A percentile compares a stretch with the other conserved stretches of the same genome.
Conservation (phyloP, 352 stramenopile genomes). For the Pythium periplocum region DNA sequence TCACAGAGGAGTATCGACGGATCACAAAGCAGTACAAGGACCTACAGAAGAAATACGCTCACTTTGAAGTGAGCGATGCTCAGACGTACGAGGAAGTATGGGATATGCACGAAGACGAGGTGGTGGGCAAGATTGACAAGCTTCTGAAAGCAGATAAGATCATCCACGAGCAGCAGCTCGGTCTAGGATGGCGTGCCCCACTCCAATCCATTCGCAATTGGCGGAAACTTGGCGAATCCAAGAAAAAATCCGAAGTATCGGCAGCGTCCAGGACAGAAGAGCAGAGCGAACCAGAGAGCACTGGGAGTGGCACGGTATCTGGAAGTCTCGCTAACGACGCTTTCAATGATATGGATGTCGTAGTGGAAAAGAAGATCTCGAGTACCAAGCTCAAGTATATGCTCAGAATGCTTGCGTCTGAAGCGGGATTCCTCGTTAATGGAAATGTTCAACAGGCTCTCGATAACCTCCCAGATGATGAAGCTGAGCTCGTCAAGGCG, state of each 20-base stretch:
- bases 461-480: constrained; percentile 62
- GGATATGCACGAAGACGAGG: constrained; percentile 90
- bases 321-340: constrained; percentile 29
- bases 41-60: constrained; percentile 91
- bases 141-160: constrained; percentile 86
- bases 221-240: constrained; percentile 29
- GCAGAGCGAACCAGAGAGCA: constrained; percentile 3
- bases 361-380: constrained; percentile 57
- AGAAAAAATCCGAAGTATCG: constrained; percentile 15
- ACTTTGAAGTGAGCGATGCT: constrained; percentile 90
- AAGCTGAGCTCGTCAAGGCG: constrained; percentile 79
- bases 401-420: constrained; percentile 76
- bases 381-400: constrained; percentile 86
- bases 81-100: constrained; percentile 88
- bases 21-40: constrained; percentile 96
- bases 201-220: constrained; percentile 44
- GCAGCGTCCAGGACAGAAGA: constrained; percentile 5
- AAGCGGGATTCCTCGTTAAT: constrained; percentile 88
- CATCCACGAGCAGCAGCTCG: constrained; percentile 90
- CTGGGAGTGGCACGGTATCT: neutral
- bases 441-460: constrained; percentile 71
- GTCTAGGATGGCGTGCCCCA: constrained; percentile 68
- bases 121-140: constrained; percentile 76
- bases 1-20: constrained; percentile 91
- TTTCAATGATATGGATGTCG: constrained; percentile 44